Percentiles rank a stretch among this genome's conserved stretches.
Conservation (phyloP, 1,284 basidiomycete species). For the Heterobasidion occidentale region DNA sequence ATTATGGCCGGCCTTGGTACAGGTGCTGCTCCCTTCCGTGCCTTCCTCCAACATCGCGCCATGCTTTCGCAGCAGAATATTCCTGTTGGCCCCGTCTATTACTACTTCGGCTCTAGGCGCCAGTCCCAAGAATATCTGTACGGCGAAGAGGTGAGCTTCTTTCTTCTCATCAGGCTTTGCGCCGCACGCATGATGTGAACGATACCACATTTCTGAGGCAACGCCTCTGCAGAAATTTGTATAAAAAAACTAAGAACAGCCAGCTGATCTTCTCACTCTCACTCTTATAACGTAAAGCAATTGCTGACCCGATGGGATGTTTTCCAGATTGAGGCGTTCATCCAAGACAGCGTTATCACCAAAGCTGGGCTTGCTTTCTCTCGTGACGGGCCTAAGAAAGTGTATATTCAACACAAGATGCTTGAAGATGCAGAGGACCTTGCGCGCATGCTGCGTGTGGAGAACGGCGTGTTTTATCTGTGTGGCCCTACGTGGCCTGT, state of each 20-base stretch:
- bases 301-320: background rate
- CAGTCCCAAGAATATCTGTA: slow-evolving; percentile 95
- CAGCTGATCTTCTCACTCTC: slow-evolving; percentile 9
- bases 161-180: background rate
- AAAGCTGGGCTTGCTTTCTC: slow-evolving; percentile 95
- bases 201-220: slow-evolving; percentile 7
- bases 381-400: slow-evolving; percentile 85
- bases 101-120: slow-evolving; percentile 98
- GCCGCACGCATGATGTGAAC: slow-evolving; percentile 10
- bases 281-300: background rate
- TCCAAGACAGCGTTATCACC: slow-evolving; percentile 79
- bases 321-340: slow-evolving; percentile 61
- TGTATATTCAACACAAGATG: slow-evolving; percentile 99
- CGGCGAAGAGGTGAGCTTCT: slow-evolving; percentile 58
- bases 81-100: slow-evolving; percentile 85
- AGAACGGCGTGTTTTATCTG: slow-evolving; percentile 86
- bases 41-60: slow-evolving; percentile 94
- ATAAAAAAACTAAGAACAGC: slow-evolving; percentile 14
- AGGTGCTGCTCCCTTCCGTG: slow-evolving; percentile 96
- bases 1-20: slow-evolving; percentile 99
- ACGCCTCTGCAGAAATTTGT: slow-evolving; percentile 8
- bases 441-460: slow-evolving; percentile 62
- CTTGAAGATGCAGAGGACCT: slow-evolving; percentile 78
- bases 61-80: slow-evolving; percentile 72
- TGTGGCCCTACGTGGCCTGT: slow-evolving; percentile 99